Base-by-base conservation (phyloP, 2,329 filamentous ascomycete genomes). In the Neofusicoccum sp. region DNA sequence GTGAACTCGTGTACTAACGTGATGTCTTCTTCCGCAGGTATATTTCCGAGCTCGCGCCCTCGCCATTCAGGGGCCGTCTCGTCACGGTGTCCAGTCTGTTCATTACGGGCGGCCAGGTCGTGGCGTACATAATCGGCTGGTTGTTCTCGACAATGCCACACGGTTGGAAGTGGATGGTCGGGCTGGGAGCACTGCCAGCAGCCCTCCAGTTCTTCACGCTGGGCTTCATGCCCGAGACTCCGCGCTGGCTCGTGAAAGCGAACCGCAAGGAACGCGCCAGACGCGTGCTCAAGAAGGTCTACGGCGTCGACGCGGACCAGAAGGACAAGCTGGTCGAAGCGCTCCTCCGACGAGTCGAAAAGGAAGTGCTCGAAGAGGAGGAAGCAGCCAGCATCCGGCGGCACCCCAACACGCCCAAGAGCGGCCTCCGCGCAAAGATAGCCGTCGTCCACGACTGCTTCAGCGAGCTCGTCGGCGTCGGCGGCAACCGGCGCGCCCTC, bases 101-200 rank as follows among this genome's bases (percentile, higher is more conserved):
- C 68, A 89, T 97, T 63, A 97, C 93, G 0, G 81, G 91, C 9
- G 94, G 94, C 0, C 93, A 97, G 77, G 91, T 97, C 1, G 85
- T 60, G 22, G 93, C 58, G 3, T 67, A 71, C 48, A 74, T 96
- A 1, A 79, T 93, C 6, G 94, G 94, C 1, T 97, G 91, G 89
- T 75, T 83, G 0, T 89, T 96, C 50, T 82, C 84, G 14, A 52
- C 49, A 11, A 82, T 85, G n/a, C 66, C 69, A 6, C 84, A 83
- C 11, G 92, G 90, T 1, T 98, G 94, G 93, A 83, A 92, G 56
- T 96, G 91, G 88, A 93, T 97, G 85, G 93, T 97, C 0, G 93
- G 93, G 0, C 77, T 97, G 0, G 94, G 93, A 0, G 90, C 90
- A 7, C 66, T 89, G 31, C 94, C 94, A 0, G 93, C 93, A 0